phyloP scores from a whole-genome alignment of 1,139 yeast genomes.

The Yamadazyma atmosphaerica region DNA sequence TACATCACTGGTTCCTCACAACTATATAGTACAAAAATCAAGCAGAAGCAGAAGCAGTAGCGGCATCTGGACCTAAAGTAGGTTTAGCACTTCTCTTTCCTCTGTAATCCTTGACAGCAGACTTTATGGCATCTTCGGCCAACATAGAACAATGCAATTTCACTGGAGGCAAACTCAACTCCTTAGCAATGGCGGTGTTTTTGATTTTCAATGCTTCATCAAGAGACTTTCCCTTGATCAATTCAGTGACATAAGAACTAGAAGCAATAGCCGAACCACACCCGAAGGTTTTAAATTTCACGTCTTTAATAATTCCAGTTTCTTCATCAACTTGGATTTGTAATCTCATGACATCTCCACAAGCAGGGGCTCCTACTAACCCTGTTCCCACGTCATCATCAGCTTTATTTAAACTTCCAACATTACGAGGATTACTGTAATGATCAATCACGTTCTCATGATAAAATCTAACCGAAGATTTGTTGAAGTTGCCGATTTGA shows the following conservation, averaged over 20 bases:
- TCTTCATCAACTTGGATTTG: constrained; percentile 91
- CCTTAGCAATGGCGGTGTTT: constrained; percentile 90
- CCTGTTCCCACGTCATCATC: constrained; percentile 91
- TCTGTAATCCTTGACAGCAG: constrained; percentile 93
- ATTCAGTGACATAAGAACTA: constrained; percentile 89
- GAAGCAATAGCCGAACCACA: constrained; percentile 98
- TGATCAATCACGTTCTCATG: constrained; percentile 88
- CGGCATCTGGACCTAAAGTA: constrained; percentile 54
- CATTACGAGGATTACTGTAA: constrained; percentile 94
- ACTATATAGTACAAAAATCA: constrained; percentile 1
- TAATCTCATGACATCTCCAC: constrained; percentile 98
- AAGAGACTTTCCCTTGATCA: constrained; percentile 90
- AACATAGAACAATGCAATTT: constrained; percentile 97
- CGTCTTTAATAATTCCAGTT: constrained; percentile 90
- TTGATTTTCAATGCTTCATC: constrained; percentile 92
- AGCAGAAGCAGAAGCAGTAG: constrained; percentile 12
- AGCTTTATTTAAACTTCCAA: constrained; percentile 84
- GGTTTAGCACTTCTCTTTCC: constrained; percentile 59
- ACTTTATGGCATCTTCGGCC: constrained; percentile 97
- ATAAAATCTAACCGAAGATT: constrained; percentile 35
- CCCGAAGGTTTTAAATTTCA: constrained; percentile 96
- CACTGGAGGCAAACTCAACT: constrained; percentile 92
- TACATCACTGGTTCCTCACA: too few relatives aligned
- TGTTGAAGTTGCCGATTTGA: not conserved
- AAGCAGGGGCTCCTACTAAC: constrained; percentile 97